Evolutionary conservation across 352 stramenopile species (phyloP), one percentile per base, ranked within the genome.

Genomic region (Pythium utonaiense): DNA sequence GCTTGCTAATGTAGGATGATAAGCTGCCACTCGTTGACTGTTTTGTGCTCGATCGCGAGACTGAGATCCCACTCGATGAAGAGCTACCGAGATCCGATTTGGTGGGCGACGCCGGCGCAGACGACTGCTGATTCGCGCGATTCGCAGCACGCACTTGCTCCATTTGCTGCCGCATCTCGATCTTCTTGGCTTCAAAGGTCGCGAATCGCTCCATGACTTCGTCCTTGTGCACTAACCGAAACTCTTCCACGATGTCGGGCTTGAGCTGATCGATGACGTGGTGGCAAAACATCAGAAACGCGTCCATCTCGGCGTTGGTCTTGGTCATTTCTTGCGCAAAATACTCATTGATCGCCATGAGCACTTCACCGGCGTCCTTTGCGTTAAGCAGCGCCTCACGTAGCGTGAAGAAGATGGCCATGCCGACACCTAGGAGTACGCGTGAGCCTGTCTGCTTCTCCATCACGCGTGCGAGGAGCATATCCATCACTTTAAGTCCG

Each of bases 141-240:
- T 61, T 69, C 1, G 50, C 51, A 65, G 62, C 21, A 38, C 70
- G 16, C 53, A 67, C 51, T 66, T 86, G 75, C 59, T 92, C 80
- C 53, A 90, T 75, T 58, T 93, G 83, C 41, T 91, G 79, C 24
- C 83, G 75, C 83, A 93, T 89, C 51, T 91, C 82, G 52, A 89
- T 90, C 63, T 92, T 94, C 64, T 90, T 91, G 41, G 84, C 80
- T 63, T 90, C 80, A 53, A 89, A 91, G 9, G 80, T 77, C 22
- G 77, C 80, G 50, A 91, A 91, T 4, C 76, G 71, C 47, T 91
- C 84, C 78, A 92, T 89, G 21, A 92, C 82, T 70, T 90, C 80
- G 49, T 89, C 82, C 58, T 88, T 87, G 57, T 94, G 82, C n/a
- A 91, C 73, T 19, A 77, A 59, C 1, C 84, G 78, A 48, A 91